Base-by-base conservation (phyloP, 2,329 filamentous ascomycete genomes). In the Colletotrichum caudatum region DNA sequence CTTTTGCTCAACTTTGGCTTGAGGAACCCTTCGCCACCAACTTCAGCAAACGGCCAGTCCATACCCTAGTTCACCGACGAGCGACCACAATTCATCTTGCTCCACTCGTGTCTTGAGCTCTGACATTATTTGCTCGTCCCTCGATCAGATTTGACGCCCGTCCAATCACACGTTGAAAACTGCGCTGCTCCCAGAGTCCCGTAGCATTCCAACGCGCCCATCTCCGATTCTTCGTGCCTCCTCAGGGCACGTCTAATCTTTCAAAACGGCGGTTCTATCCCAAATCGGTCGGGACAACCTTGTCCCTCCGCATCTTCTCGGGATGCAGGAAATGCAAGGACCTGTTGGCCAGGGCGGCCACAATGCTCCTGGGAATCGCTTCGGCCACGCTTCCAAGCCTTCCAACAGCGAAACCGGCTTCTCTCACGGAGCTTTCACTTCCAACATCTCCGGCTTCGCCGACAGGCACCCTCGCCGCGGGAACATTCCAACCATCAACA, bases 401-500 rank as follows among this genome's bases (percentile, higher is more conserved):
- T 93, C 92, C 74, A 93, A 89, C 82, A 90, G 93, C 79, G 92
- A 95, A 77, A 96, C 94, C 59, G 94, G 94, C 75, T 97, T 97
- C 83, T 97, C 95, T 60, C 94, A 97, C 81, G 94, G 93, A 75
- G 94, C 95, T 71, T 98, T 97, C 83, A 91, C 91, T 78, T 95
- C 93, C 69, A 97, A 97, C 83, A 87, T 94, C 76, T 88, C 90
- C 77, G 93, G 94, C 73, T 97, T 97, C 79, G 92, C 91, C 75
- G 94, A 97, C 81, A 91, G 95, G 78, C 94, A 97, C 82, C 90
- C 93, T 76, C 92, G 95, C 78, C 90, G 94, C 76, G 88, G 87
- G 74, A 97, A 97, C 83, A 93, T 98, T 78, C 94, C 95, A 74
- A 91, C 92, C 74, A 97, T 98, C 84, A 98, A 98, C 82, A 98